Conservation (phyloP, 306 rosid species). For the Prunus dulcis region DNA sequence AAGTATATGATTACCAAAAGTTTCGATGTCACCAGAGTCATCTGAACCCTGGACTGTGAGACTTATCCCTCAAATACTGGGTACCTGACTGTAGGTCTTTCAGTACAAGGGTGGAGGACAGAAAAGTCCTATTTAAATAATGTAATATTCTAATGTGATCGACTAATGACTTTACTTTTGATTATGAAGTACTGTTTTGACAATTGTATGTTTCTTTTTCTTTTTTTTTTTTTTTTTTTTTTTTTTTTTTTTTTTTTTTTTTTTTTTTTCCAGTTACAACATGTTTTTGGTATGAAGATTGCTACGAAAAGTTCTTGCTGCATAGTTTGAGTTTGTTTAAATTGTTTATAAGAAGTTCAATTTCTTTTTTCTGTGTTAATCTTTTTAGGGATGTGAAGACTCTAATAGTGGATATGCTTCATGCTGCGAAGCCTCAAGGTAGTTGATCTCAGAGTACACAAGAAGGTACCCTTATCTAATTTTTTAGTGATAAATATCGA, state of each 20-base stretch:
- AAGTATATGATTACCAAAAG: background rate
- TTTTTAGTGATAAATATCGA: background rate
- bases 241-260: no score
- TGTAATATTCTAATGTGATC: background rate
- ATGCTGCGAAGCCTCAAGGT: conserved; percentile 59
- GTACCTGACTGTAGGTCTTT: background rate
- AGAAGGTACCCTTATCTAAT: conserved; percentile 33
- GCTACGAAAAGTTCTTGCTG: conserved; percentile 7
- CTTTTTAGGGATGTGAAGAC: conserved; percentile 80
- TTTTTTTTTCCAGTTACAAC: no score
- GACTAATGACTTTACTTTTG: background rate
- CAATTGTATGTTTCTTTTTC: background rate
- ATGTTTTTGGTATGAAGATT: background rate
- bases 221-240: no score
- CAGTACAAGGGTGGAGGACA: background rate
- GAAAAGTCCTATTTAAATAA: no score
- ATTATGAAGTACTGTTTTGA: background rate
- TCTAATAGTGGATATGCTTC: conserved; percentile 94
- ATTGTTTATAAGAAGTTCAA: background rate
- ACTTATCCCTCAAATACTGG: background rate
- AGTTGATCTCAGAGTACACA: conserved; percentile 27
- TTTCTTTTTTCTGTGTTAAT: background rate
- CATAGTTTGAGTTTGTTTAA: background rate
- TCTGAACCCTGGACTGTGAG: background rate
- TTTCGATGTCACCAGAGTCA: no score